phyloP scores from a whole-genome alignment of 108 stramenopile genomes.

The Thalassiosira profunda region DNA sequence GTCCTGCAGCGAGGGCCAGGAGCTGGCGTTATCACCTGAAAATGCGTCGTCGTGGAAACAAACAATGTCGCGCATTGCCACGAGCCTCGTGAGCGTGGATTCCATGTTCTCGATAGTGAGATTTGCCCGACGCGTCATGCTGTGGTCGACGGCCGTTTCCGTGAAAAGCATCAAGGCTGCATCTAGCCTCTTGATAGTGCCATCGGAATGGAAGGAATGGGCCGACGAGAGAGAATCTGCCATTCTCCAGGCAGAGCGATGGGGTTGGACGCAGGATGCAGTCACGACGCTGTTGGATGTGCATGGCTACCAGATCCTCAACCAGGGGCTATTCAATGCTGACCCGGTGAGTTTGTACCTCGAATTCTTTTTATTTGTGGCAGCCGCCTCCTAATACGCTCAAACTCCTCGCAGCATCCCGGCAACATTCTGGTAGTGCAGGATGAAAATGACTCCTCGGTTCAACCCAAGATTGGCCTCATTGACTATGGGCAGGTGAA shows the following conservation, averaged over 20 bases:
- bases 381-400: background rate
- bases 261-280: slow-evolving; percentile 59
- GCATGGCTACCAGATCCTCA: slow-evolving; percentile 83
- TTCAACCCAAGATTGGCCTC: slow-evolving; percentile 46
- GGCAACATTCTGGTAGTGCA: slow-evolving; percentile 65
- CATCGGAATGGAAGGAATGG: slow-evolving; percentile 63
- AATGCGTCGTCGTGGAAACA: slow-evolving; percentile 27
- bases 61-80: slow-evolving; percentile 19
- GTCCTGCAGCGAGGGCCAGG: background rate
- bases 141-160: slow-evolving; percentile 52
- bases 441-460: background rate
- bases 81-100: slow-evolving; percentile 63
- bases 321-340: slow-evolving; percentile 76
- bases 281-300: slow-evolving; percentile 75
- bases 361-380: background rate
- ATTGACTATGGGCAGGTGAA: slow-evolving; percentile 87
- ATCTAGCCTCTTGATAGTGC: slow-evolving; percentile 31
- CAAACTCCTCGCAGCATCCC: slow-evolving; percentile 14
- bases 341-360: background rate
- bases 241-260: slow-evolving; percentile 33
- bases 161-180: slow-evolving; percentile 50
- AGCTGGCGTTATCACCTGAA: slow-evolving; percentile 15
- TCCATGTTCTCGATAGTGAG: slow-evolving; percentile 56
- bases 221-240: slow-evolving; percentile 54
- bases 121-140: slow-evolving; percentile 38